A percentile compares a stretch with the other conserved stretches of the same genome.
Conservation (phyloP, 345 rosid genomes). For the Sisymbrium irio region DNA sequence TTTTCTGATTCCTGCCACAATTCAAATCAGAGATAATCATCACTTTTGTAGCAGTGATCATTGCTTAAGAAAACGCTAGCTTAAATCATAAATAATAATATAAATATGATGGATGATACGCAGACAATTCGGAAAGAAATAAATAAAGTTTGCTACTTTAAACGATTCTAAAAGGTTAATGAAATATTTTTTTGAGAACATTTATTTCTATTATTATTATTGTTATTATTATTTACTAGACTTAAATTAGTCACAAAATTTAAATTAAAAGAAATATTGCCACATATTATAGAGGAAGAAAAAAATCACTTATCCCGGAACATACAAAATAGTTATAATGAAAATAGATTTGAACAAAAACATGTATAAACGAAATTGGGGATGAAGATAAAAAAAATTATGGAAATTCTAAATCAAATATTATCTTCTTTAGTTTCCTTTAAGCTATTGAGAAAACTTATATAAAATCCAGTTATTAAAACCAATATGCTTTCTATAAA, state of each 20-base stretch:
- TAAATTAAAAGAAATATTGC: neutral
- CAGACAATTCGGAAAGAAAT: neutral
- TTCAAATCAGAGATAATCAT: neutral
- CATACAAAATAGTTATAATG: neutral
- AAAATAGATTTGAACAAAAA: too few relatives aligned
- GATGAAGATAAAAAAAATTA: neutral
- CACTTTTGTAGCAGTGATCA: neutral
- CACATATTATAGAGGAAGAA: neutral
- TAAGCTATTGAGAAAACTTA: neutral
- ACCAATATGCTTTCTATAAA: neutral
- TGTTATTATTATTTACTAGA: too few relatives aligned
- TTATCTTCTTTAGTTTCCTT: neutral
- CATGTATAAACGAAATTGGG: neutral
- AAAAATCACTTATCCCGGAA: neutral
- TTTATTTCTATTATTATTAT: too few relatives aligned
- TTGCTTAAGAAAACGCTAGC: neutral
- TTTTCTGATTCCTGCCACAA: constrained; percentile 82
- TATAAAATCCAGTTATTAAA: neutral
- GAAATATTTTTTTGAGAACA: too few relatives aligned
- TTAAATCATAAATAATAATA: neutral
- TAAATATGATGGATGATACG: neutral
- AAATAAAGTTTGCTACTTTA: neutral
- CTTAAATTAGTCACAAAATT: neutral
- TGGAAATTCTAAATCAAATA: neutral
- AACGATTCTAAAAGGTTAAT: neutral